Base-by-base conservation (phyloP, 1,284 basidiomycete genomes). In the Athelia sp. region DNA sequence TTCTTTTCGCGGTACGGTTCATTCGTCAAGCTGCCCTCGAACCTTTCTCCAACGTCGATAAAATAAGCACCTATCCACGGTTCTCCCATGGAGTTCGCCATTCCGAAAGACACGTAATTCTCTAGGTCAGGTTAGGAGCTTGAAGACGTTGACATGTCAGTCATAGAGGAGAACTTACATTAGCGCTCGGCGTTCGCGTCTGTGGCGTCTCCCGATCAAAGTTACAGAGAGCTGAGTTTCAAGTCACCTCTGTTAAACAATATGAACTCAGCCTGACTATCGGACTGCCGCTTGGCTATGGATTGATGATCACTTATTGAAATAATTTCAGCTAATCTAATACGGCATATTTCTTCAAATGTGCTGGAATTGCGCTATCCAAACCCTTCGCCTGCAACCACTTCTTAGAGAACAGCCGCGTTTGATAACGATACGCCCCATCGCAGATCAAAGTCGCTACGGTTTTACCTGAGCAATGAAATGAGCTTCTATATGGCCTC, bases 351-450 rank as follows among this genome's bases (percentile, higher is more conserved):
- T 95, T 92, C 71, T 85, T 87, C 56, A 99, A 69, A 58, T 90
- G 78, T 48, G 82, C 74, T 3, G 97, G 95, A 60, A 99, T 92
- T 19, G 87, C 86, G 34, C 78, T 73, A 50, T 81, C 76, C 45
- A 99, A 75, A 1, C 78, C 84, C 67, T 99, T 99, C 46, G 79
- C 75, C 65, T 88, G 75, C 50, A 99, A 73, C 97, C 97, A 99
- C 58, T 84, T 82, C 65, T 90, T 89, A n/a, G 93, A 97, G 73
- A 98, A 98, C 42, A 99, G 73, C 11, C 97, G 79, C 51, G 90
- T 93, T 73, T 99, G 97, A 65, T 99, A 99, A 60, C 96, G 79
- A 64, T 98, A 96, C 34, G 96, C 96, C 21, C 95, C 95, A 63
- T 98, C 96, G 65, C 90, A 93, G 34, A 99, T 71, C 49, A 98